Base-by-base conservation (phyloP, 73 alveolate species). In the Tetrahymena malaccensis region DNA sequence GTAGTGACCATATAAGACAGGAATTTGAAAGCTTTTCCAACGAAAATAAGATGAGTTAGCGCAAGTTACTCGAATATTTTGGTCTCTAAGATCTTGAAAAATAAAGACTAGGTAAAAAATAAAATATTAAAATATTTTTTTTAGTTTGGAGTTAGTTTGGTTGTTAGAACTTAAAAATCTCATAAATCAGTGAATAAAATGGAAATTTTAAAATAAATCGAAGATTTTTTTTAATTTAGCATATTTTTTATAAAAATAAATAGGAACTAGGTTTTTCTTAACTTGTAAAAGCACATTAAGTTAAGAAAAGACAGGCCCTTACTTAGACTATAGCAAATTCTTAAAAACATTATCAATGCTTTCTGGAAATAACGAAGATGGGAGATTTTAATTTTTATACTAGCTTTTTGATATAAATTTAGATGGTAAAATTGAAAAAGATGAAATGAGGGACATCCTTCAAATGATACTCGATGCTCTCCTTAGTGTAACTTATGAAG, bases 401-500 rank as follows among this genome's bases (percentile, higher is more conserved):
- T 95, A 94, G 40, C 93, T 95, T 44, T 95, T 95, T 50, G 97
- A 95, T 89, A 44, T 95, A 34, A 95, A 95, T 55, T 95, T 95
- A 43, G 97, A 95, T 56, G 97, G 97, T 33, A 95, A 93, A 56
- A 95, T 95, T 34, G 97, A 95, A 95, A 95, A 95, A 93, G 97
- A 95, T 95, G 97, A 95, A 56, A 95, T 95, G 97, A 85, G 94
- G 43, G 94, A 95, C 89, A 55, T 95, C 43, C 93, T 95, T 57
- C 57, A 85, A 94, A 95, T 95, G 97, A 85, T 95, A 85, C 84
- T 95, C 19, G 97, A 95, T 85, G 97, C 94, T 85, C 22, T 50
- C 10, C 55, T 85, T 34, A 43, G 84, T 16, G 50, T 85, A 17
- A 27, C 93, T 16, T 85, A 84, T 85, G 97, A 94, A 94, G 40